These are phyloP conservation scores for Berberis thunbergii DNA, from an alignment of 164 flowering plant genomes.

Conservation along the genomic window DNA sequence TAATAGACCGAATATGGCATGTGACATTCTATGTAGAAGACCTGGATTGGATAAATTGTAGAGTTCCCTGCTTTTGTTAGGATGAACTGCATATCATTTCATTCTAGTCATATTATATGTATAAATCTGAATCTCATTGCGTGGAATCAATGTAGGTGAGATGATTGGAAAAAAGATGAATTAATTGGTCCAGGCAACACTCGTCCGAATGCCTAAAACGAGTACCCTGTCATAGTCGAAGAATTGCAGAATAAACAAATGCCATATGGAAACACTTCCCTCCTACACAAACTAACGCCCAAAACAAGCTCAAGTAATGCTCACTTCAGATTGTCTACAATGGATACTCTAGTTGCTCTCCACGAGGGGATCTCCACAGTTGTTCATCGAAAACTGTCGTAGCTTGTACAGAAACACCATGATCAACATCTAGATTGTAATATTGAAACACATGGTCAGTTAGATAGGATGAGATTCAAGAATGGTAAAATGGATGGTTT, in stretches of 20 bases:
- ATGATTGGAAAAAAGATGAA: conserved; percentile 29
- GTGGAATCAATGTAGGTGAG: conserved; percentile 31
- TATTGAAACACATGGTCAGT: too few species aligned
- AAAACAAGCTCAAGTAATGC: conserved; percentile 9
- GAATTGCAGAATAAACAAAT: conserved; percentile 13
- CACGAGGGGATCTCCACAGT: conserved; percentile 95
- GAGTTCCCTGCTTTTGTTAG: too few species aligned
- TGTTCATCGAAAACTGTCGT: conserved; percentile 97
- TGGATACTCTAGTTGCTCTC: conserved; percentile 99
- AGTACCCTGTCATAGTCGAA: conserved; percentile 47
- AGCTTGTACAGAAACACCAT: conserved; percentile 80
- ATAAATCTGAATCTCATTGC: background rate
- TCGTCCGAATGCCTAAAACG: conserved; percentile 68
- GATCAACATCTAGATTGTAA: conserved; percentile 89
- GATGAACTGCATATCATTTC: too few species aligned
- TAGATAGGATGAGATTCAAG: too few species aligned
- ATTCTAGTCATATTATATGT: background rate
- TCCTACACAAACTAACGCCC: too few species aligned
- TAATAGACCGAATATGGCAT: too few species aligned
- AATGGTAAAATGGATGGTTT: too few species aligned
- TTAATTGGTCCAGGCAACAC: conserved; percentile 52
- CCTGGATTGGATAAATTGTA: too few species aligned
- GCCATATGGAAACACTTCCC: too few species aligned
- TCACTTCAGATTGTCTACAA: conserved; percentile 97
- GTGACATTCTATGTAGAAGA: too few species aligned